Conservation (phyloP, 2,329 filamentous ascomycete species). For the Pseudocercospora musae region DNA sequence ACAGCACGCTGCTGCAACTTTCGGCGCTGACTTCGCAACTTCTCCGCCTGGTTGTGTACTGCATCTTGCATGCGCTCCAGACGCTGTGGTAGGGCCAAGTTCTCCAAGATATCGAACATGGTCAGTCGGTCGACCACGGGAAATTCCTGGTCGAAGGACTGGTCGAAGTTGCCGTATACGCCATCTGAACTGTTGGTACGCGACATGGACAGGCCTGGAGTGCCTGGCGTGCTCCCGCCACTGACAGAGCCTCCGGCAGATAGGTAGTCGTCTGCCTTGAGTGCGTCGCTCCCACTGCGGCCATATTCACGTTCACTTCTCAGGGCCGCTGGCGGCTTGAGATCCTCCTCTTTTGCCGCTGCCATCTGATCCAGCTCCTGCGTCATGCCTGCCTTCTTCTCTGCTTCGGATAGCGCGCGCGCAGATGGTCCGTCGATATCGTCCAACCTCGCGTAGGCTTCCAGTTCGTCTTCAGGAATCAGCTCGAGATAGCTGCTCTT, state of each 20-base stretch:
- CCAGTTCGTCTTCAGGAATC: slow-evolving; percentile 30
- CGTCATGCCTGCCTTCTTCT: slow-evolving; percentile 10
- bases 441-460: slow-evolving; percentile 27
- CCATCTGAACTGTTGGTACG: slow-evolving; percentile 76
- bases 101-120: slow-evolving; percentile 90
- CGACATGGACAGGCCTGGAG: slow-evolving; percentile 56
- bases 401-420: neutral
- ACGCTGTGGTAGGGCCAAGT: slow-evolving; percentile 82
- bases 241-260: slow-evolving; percentile 39
- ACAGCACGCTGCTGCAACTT: slow-evolving; percentile 72
- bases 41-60: slow-evolving; percentile 77
- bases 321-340: slow-evolving; percentile 19
- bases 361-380: slow-evolving; percentile 31
- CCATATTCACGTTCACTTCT: slow-evolving; percentile 13
- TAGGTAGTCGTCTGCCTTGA: slow-evolving; percentile 32
- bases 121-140: slow-evolving; percentile 86
- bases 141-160: slow-evolving; percentile 76
- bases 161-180: slow-evolving; percentile 72
- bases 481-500: slow-evolving; percentile 29
- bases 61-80: slow-evolving; percentile 86
- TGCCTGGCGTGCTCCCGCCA: slow-evolving; percentile 34
- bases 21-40: slow-evolving; percentile 77
- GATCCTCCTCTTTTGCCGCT: slow-evolving; percentile 28
- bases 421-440: slow-evolving; percentile 22
- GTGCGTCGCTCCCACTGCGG: slow-evolving; percentile 16